Conservation (phyloP, 176 grass and related monocot species). For the Paspalum vaginatum region DNA sequence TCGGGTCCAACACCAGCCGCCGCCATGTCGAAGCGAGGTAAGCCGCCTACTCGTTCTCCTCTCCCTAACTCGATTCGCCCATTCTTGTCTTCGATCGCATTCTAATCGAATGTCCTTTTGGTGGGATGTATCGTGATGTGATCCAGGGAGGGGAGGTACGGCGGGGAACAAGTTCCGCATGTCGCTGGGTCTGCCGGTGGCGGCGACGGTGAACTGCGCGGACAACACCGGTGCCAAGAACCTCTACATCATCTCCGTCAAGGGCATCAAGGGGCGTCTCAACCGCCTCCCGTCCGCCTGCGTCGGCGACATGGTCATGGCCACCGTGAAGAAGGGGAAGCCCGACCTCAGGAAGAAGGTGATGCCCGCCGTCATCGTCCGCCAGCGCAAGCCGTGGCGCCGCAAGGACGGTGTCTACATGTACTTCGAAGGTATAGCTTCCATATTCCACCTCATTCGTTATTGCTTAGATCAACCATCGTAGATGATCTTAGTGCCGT, state of each 20-base stretch:
- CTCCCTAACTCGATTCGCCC: not conserved
- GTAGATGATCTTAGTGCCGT: too few species aligned
- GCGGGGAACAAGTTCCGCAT: constrained; percentile 68
- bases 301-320: constrained; percentile 81
- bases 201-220: constrained; percentile 66
- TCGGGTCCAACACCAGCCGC: constrained; percentile 40
- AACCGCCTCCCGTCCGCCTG: constrained; percentile 68
- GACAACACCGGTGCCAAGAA: constrained; percentile 66
- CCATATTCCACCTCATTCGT: not conserved
- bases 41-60: not conserved
- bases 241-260: constrained; percentile 73
- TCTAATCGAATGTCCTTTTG: not conserved
- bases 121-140: not conserved
- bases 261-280: constrained; percentile 71
- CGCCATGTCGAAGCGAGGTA: constrained; percentile 73
- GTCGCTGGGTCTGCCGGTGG: constrained; percentile 67
- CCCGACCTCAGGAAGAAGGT: constrained; percentile 71
- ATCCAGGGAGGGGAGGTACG: constrained; percentile 53
- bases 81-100: not conserved
- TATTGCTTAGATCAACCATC: not conserved
- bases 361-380: constrained; percentile 70
- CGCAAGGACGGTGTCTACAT: constrained; percentile 77
- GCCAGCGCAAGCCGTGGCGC: constrained; percentile 64
- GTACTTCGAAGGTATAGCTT: constrained; percentile 69
- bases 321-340: constrained; percentile 75